Conservation (phyloP, 1,284 basidiomycete species). For the Ustilago crameri region DNA sequence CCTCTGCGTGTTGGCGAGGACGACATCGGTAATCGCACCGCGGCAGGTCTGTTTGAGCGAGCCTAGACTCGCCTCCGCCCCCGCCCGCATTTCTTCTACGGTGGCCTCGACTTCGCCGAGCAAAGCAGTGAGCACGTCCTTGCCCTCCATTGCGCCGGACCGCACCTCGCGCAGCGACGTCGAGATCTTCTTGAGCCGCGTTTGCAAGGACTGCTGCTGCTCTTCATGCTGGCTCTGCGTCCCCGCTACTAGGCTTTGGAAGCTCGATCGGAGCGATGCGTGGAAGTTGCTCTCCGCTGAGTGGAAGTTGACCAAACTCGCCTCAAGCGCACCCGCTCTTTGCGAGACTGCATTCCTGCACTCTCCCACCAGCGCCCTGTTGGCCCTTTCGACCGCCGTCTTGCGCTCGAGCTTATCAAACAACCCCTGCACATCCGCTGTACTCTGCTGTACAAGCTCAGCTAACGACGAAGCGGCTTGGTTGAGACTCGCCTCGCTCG, state of each 20-base stretch:
- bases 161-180: slow-evolving; percentile 33
- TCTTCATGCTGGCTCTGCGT: slow-evolving; percentile 74
- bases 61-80: slow-evolving; percentile 72
- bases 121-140: slow-evolving; percentile 73
- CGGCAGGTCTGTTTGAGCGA: slow-evolving; percentile 67
- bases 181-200: slow-evolving; percentile 23
- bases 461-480: slow-evolving; percentile 78
- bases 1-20: slow-evolving; percentile 26
- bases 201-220: slow-evolving; percentile 71
- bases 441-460: slow-evolving; percentile 76
- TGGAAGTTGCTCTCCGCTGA: slow-evolving; percentile 74
- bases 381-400: slow-evolving; percentile 75
- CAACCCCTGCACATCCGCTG: slow-evolving; percentile 78
- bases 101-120: slow-evolving; percentile 75
- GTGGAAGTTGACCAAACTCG: slow-evolving; percentile 76
- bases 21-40: slow-evolving; percentile 67
- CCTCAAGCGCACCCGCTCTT: slow-evolving; percentile 73
- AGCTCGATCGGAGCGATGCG: slow-evolving; percentile 69
- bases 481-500: slow-evolving; percentile 79
- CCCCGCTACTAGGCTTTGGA: slow-evolving; percentile 62
- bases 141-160: slow-evolving; percentile 64
- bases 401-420: slow-evolving; percentile 88
- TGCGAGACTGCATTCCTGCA: slow-evolving; percentile 75
- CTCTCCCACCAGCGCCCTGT: slow-evolving; percentile 75
- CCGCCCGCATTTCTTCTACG: slow-evolving; percentile 74